A percentile compares a stretch with the other conserved stretches of the same genome.
Evolutionary conservation across 2,329 filamentous ascomycete species (phyloP).

Genomic region (Aspergillus candidus): DNA sequence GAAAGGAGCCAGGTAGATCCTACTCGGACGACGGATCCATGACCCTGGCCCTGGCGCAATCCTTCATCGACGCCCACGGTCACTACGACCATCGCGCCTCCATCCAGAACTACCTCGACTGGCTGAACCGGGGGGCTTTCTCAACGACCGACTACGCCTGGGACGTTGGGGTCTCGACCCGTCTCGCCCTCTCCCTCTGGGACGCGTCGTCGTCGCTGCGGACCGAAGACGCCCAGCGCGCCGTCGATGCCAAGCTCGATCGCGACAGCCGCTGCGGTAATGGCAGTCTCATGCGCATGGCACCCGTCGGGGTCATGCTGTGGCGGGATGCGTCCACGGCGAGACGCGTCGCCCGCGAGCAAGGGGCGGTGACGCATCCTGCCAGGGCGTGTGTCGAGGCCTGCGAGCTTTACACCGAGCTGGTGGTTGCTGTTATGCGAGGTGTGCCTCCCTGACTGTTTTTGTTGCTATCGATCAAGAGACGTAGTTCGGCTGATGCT

Average conservation of each 20-base stretch:
- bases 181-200: slow-evolving; percentile 30
- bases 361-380: slow-evolving; percentile 35
- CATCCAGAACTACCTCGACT: slow-evolving; percentile 33
- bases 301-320: slow-evolving; percentile 32
- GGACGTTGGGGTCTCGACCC: slow-evolving; percentile 36
- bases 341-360: slow-evolving; percentile 17
- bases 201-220: neutral
- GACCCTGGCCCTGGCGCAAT: slow-evolving; percentile 39
- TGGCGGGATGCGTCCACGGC: slow-evolving; percentile 20
- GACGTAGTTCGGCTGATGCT: neutral
- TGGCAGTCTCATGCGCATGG: slow-evolving; percentile 40
- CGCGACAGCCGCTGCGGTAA: slow-evolving; percentile 28
- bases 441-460: slow-evolving; percentile 13
- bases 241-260: slow-evolving; percentile 13
- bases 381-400: slow-evolving; percentile 33
- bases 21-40: slow-evolving; percentile 43
- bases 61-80: slow-evolving; percentile 29
- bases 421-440: slow-evolving; percentile 28
- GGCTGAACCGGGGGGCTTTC: slow-evolving; percentile 33
- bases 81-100: slow-evolving; percentile 25
- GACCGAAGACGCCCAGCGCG: slow-evolving; percentile 11
- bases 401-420: slow-evolving; percentile 34
- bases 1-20: slow-evolving; percentile 12
- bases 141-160: slow-evolving; percentile 31
- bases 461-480: neutral